A percentile compares a stretch with the other conserved stretches of the same genome.
Evolutionary conservation across 2,329 filamentous ascomycete species (phyloP).

Genomic region (Pseudogymnoascus sp.): DNA sequence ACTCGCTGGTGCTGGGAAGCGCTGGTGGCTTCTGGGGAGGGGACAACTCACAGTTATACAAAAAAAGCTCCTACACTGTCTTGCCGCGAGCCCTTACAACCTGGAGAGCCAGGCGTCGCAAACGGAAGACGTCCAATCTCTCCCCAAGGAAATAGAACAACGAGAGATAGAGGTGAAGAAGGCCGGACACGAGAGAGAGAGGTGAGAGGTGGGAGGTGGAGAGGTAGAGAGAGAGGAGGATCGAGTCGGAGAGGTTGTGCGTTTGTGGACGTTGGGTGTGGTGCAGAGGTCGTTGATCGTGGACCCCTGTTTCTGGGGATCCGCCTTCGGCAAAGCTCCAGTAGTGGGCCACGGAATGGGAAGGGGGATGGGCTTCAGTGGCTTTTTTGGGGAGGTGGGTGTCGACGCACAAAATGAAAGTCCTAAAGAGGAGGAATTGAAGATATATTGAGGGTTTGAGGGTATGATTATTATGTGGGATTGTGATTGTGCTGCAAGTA

Average conservation of each 20-base stretch:
- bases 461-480: background rate
- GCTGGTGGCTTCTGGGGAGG: background rate
- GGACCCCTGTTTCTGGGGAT: slow-evolving; percentile 6
- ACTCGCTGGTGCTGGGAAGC: background rate
- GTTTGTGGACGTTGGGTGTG: slow-evolving; percentile 5
- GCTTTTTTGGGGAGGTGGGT: no score
- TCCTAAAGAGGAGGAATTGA: background rate
- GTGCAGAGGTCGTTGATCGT: slow-evolving; percentile 6
- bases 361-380: background rate
- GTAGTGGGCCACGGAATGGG: background rate
- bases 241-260: slow-evolving; percentile 1
- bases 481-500: background rate
- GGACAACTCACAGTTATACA: slow-evolving; percentile 7
- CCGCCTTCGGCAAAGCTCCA: slow-evolving; percentile 7
- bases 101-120: slow-evolving; percentile 7
- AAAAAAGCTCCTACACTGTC: slow-evolving; percentile 4
- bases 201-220: background rate
- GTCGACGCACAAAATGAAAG: background rate
- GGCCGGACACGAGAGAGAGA: background rate
- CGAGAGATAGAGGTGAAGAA: background rate
- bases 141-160: background rate
- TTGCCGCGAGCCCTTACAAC: slow-evolving; percentile 5
- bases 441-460: background rate
- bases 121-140: slow-evolving; percentile 7
- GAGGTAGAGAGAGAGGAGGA: background rate